phyloP scores from a whole-genome alignment of 768 basidiomycete genomes.

The Neoboletus magnificus region DNA sequence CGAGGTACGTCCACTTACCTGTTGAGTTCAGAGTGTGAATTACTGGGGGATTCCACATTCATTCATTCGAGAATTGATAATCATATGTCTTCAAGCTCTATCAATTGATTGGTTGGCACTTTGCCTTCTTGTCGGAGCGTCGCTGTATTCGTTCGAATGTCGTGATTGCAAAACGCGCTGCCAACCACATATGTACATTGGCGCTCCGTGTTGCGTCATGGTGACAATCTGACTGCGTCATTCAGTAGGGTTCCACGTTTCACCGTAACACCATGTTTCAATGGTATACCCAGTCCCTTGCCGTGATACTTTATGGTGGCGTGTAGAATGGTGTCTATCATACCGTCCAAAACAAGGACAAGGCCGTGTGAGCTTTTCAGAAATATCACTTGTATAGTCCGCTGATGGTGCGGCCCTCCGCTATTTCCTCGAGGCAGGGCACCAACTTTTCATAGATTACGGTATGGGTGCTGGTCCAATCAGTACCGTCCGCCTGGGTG shows the following conservation, averaged over 20 bases:
- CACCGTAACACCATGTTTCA: neutral
- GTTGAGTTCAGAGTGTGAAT: too few relatives aligned
- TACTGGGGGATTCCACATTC: too few relatives aligned
- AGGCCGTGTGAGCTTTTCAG: neutral
- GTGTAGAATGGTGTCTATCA: neutral
- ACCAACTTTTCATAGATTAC: neutral
- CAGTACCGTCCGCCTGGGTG: neutral
- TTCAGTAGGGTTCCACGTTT: neutral
- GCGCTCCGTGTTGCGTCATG: neutral
- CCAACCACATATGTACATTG: too few relatives aligned
- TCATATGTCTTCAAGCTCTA: neutral
- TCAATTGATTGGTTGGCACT: neutral
- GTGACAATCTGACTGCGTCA: neutral
- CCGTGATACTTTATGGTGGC: neutral
- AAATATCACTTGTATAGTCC: neutral
- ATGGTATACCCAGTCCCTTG: neutral
- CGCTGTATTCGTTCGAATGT: neutral
- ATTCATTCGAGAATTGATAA: neutral
- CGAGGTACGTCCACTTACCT: too few relatives aligned
- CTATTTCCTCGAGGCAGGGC: conserved; percentile 11
- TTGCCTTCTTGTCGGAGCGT: neutral
- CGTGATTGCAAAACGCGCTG: neutral
- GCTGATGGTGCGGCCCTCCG: neutral
- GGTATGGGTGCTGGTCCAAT: neutral
- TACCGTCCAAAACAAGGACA: neutral